A percentile compares a stretch with the other conserved stretches of the same genome.
phyloP scores from a whole-genome alignment of 208 protist species.

The Endotrypanum monterogeii region DNA sequence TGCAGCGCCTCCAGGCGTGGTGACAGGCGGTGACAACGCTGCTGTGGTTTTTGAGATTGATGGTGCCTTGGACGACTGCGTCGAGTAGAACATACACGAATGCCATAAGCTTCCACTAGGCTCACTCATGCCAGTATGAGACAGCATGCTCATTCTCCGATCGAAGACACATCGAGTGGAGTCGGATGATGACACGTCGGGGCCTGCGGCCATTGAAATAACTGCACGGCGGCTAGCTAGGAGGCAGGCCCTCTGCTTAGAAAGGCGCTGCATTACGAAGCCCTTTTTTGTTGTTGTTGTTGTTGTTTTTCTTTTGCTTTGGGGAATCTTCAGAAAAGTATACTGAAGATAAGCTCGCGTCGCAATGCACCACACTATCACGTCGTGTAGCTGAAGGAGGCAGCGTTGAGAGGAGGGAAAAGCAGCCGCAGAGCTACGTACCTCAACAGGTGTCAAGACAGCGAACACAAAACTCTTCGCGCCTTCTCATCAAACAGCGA shows the following conservation, averaged over 20 bases:
- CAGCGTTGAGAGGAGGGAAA: neutral
- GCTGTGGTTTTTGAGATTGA: slow-evolving; percentile 1
- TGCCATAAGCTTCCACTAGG: neutral
- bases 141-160: neutral
- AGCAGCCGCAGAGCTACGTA: neutral
- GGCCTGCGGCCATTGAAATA: neutral
- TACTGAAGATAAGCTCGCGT: neutral
- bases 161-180: neutral
- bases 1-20: slow-evolving; percentile 3
- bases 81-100: slow-evolving; percentile 3
- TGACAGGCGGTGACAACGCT: neutral
- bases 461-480: neutral
- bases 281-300: neutral
- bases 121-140: neutral
- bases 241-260: neutral
- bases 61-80: slow-evolving; percentile 10
- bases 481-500: neutral
- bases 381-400: neutral
- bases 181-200: neutral
- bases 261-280: slow-evolving; percentile 3
- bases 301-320: too few relatives aligned
- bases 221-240: neutral
- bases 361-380: neutral
- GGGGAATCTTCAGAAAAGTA: neutral
- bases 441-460: neutral